Conservation (phyloP, 192 early-diverging fungal genomes). For the Pecoramyces ruminantium region DNA sequence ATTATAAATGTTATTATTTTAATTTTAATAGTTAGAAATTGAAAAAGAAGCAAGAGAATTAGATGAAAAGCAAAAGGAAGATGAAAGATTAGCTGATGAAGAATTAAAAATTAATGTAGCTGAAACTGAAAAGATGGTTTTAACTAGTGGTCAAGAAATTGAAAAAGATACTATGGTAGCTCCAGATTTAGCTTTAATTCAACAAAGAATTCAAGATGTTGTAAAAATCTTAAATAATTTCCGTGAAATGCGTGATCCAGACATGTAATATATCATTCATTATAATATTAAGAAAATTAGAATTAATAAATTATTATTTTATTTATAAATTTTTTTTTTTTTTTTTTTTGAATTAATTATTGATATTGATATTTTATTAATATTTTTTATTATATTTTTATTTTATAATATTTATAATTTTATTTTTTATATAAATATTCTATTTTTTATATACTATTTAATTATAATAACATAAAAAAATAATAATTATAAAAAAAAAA, state of each 20-base stretch:
- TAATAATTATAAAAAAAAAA: too few species aligned
- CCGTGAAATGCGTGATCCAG: slow-evolving; percentile 56
- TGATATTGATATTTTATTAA: too few species aligned
- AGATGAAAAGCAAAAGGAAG: slow-evolving; percentile 36
- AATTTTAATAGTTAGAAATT: slow-evolving; percentile 19
- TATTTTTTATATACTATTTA: too few species aligned
- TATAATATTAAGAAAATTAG: too few species aligned
- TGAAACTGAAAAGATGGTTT: slow-evolving; percentile 42
- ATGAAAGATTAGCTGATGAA: slow-evolving; percentile 52
- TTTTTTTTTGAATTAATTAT: too few species aligned
- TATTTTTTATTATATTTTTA: too few species aligned
- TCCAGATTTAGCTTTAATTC: slow-evolving; percentile 55
- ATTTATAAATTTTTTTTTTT: too few species aligned
- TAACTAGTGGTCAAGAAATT: slow-evolving; percentile 52
- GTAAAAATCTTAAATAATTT: slow-evolving; percentile 82
- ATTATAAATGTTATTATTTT: background rate
- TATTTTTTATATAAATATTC: too few species aligned
- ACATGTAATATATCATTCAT: too few species aligned
- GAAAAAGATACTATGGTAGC: slow-evolving; percentile 30
- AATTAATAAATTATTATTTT: too few species aligned
- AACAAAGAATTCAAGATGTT: slow-evolving; percentile 79
- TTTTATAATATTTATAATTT: too few species aligned
- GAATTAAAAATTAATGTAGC: slow-evolving; percentile 62
- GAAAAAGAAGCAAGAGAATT: slow-evolving; percentile 54
- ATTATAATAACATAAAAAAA: too few species aligned